Conservation (phyloP, 768 basidiomycete genomes). For the Collybia sp. region DNA sequence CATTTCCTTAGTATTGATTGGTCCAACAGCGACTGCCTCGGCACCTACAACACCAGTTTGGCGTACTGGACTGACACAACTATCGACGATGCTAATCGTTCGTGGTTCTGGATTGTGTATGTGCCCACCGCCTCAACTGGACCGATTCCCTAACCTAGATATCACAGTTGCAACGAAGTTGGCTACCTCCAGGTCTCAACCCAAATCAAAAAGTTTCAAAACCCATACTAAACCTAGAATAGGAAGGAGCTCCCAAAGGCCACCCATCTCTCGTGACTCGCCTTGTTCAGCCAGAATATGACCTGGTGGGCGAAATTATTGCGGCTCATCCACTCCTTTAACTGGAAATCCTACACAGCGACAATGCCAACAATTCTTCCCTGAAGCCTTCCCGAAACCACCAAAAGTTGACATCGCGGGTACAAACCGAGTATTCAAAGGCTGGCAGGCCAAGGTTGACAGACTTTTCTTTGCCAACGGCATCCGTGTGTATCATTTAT, state of each 20-base stretch:
- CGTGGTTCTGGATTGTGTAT: slow-evolving; percentile 72
- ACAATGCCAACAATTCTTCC: slow-evolving; percentile 69
- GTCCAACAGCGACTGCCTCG: slow-evolving; percentile 31
- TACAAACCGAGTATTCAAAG: slow-evolving; percentile 49
- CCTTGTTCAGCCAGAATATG: slow-evolving; percentile 49
- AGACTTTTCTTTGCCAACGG: slow-evolving; percentile 70
- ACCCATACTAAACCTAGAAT: neutral
- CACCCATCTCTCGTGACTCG: slow-evolving; percentile 47
- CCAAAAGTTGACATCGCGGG: slow-evolving; percentile 35
- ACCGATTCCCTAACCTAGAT: neutral
- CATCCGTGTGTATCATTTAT: slow-evolving; percentile 38
- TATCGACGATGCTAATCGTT: slow-evolving; percentile 51
- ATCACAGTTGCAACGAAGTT: slow-evolving; percentile 60
- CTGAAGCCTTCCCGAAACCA: slow-evolving; percentile 45
- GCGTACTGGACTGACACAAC: slow-evolving; percentile 48
- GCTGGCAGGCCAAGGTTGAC: slow-evolving; percentile 57
- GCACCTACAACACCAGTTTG: slow-evolving; percentile 33
- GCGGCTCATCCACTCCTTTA: neutral
- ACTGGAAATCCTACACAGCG: slow-evolving; percentile 31
- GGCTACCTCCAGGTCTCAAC: slow-evolving; percentile 47
- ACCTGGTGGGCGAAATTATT: slow-evolving; percentile 33
- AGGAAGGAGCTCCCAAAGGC: slow-evolving; percentile 38
- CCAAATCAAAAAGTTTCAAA: neutral
- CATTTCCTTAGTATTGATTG: slow-evolving; percentile 1
- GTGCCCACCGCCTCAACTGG: slow-evolving; percentile 9